Evolutionary conservation across 192 early-diverging fungal species (phyloP).

Genomic region (Coemansia interrupta): DNA sequence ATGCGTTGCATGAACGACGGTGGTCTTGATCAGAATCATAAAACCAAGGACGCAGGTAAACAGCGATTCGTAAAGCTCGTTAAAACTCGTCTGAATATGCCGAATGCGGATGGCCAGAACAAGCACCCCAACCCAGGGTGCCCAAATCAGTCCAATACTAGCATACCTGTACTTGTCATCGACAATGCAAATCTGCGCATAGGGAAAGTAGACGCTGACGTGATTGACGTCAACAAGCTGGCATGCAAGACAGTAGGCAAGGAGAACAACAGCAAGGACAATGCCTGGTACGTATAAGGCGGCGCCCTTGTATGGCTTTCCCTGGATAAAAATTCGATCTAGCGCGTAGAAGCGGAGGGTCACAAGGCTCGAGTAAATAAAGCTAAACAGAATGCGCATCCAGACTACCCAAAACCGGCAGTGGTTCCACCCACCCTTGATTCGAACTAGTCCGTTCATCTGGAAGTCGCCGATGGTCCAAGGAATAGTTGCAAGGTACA

Average conservation of each 20-base stretch:
- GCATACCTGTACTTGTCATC: conserved; percentile 20
- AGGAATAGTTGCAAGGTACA: conserved; percentile 17
- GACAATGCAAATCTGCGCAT: conserved; percentile 18
- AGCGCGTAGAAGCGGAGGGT: conserved; percentile 23
- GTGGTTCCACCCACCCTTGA: conserved; percentile 13
- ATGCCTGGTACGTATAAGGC: conserved; percentile 16
- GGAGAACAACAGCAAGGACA: background rate
- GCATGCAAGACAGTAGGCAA: conserved; percentile 21
- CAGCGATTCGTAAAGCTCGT: conserved; percentile 11
- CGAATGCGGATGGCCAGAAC: conserved; percentile 14
- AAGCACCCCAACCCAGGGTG: conserved; percentile 10
- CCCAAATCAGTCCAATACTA: conserved; percentile 29
- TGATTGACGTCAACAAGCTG: conserved; percentile 16
- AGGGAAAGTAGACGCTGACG: conserved; percentile 11
- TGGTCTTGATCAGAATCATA: conserved; percentile 24
- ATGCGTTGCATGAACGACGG: conserved; percentile 18
- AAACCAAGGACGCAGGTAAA: conserved; percentile 15
- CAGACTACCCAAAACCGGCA: conserved; percentile 33
- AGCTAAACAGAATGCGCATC: conserved; percentile 25
- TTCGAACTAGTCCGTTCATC: conserved; percentile 19
- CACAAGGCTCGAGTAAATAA: conserved; percentile 15
- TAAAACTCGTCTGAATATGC: conserved; percentile 22
- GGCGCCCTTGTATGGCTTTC: conserved; percentile 24
- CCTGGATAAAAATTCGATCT: conserved; percentile 28
- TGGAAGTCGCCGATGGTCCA: conserved; percentile 24